Percentiles rank a stretch among this genome's conserved stretches.
Conservation (phyloP, 2,329 filamentous ascomycete genomes). For the Harringtonia aguacate region DNA sequence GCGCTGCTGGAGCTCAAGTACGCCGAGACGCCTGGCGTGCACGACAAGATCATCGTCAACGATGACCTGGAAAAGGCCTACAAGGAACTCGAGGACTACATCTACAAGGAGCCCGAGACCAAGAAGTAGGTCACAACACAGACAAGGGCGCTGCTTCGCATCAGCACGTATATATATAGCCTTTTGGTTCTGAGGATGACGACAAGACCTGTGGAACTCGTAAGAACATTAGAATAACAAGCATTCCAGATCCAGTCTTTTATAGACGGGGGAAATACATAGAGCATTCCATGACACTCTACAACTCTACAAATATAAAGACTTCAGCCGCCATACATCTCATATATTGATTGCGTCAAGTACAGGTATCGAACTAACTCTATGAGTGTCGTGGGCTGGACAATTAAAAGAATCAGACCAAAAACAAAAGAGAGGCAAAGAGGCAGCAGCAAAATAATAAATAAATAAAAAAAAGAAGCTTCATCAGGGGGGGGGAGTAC, state of each 20-base stretch:
- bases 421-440: neutral
- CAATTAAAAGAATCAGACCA: neutral
- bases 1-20: slow-evolving; percentile 67
- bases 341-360: slow-evolving; percentile 12
- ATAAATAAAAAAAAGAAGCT: neutral
- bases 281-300: too few relatives aligned
- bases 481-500: slow-evolving; percentile 27
- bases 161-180: too few relatives aligned
- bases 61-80: slow-evolving; percentile 37
- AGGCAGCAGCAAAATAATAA: slow-evolving; percentile 1
- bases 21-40: slow-evolving; percentile 53
- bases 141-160: too few relatives aligned
- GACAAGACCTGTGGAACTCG: too few relatives aligned
- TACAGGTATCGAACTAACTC: neutral
- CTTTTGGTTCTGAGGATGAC: too few relatives aligned
- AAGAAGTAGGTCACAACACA: neutral
- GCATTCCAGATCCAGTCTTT: too few relatives aligned
- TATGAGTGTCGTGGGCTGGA: neutral
- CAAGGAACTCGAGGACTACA: slow-evolving; percentile 38
- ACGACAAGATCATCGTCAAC: slow-evolving; percentile 25
- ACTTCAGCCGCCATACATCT: neutral
- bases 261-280: too few relatives aligned
- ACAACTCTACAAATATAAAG: too few relatives aligned
- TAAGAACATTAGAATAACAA: too few relatives aligned
- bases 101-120: slow-evolving; percentile 24